Conservation (phyloP, 768 basidiomycete species). For the Pulveroboletus frians region DNA sequence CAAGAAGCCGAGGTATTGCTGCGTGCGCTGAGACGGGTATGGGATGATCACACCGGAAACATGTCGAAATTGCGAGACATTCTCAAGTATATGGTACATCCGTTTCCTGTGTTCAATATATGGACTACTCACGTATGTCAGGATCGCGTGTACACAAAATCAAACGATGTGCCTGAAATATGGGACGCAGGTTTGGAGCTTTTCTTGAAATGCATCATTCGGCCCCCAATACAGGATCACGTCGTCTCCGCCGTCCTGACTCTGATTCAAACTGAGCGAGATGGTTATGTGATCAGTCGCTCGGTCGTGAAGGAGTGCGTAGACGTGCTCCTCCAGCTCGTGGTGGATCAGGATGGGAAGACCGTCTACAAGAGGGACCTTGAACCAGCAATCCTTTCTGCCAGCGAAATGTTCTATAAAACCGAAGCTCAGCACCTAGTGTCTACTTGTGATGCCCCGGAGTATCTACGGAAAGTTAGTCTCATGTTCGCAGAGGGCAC, state of each 20-base stretch:
- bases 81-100: constrained; percentile 89
- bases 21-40: constrained; percentile 76
- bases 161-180: constrained; percentile 71
- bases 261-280: constrained; percentile 87
- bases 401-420: constrained; percentile 76
- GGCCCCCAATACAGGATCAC: constrained; percentile 76
- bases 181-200: constrained; percentile 77
- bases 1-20: constrained; percentile 83
- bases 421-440: constrained; percentile 68
- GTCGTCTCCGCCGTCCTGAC: constrained; percentile 76
- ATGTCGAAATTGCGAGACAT: constrained; percentile 88
- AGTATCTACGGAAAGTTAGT: constrained; percentile 75
- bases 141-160: constrained; percentile 86
- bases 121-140: constrained; percentile 32
- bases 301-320: constrained; percentile 86
- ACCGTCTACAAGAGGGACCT: constrained; percentile 80
- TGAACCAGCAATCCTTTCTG: constrained; percentile 73
- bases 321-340: constrained; percentile 73
- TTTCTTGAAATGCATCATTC: constrained; percentile 79
- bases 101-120: neutral
- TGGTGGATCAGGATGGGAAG: constrained; percentile 41
- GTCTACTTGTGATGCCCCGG: constrained; percentile 70
- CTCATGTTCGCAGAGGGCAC: neutral
- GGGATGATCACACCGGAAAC: constrained; percentile 90
- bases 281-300: constrained; percentile 87